Conservation (phyloP, 805 yeast genomes). For the Yarrowia sp. region DNA sequence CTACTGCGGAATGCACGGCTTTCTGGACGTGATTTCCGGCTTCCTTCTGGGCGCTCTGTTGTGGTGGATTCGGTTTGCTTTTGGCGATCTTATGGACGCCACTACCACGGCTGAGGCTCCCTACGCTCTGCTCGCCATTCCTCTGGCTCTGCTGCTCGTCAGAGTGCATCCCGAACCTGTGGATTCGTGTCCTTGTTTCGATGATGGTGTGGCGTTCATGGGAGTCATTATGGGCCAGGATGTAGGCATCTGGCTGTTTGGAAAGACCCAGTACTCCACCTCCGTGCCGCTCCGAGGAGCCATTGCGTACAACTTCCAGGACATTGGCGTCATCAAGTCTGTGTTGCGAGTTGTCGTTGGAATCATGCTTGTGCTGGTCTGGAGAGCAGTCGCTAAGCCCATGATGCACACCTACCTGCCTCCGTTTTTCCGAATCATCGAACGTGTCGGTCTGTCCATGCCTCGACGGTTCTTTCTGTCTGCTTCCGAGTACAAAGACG, state of each 20-base stretch:
- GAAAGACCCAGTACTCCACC: constrained; percentile 3
- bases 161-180: constrained; percentile 77
- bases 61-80: constrained; percentile 46
- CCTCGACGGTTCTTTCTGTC: constrained; percentile 42
- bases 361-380: constrained; percentile 54
- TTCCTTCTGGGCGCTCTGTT: constrained; percentile 56
- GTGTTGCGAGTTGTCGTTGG: constrained; percentile 58
- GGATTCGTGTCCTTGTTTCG: constrained; percentile 94
- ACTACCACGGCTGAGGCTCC: constrained; percentile 35
- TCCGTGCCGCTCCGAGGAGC: constrained; percentile 26
- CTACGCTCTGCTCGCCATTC: constrained; percentile 31
- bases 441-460: constrained; percentile 39
- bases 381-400: constrained; percentile 78
- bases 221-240: constrained; percentile 84
- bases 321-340: constrained; percentile 36
- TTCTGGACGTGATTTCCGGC: constrained; percentile 70
- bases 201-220: constrained; percentile 88
- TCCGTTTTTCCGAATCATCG: constrained; percentile 50
- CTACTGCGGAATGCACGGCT: constrained; percentile 98
- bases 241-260: constrained; percentile 39
- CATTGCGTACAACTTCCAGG: constrained; percentile 28
- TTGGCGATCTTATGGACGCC: constrained; percentile 47
- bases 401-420: constrained; percentile 54
- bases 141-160: constrained; percentile 49
- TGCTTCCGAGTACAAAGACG: constrained; percentile 39